Evolutionary conservation across 2,329 filamentous ascomycete species (phyloP).

Genomic region (Sclerotinia nivalis): DNA sequence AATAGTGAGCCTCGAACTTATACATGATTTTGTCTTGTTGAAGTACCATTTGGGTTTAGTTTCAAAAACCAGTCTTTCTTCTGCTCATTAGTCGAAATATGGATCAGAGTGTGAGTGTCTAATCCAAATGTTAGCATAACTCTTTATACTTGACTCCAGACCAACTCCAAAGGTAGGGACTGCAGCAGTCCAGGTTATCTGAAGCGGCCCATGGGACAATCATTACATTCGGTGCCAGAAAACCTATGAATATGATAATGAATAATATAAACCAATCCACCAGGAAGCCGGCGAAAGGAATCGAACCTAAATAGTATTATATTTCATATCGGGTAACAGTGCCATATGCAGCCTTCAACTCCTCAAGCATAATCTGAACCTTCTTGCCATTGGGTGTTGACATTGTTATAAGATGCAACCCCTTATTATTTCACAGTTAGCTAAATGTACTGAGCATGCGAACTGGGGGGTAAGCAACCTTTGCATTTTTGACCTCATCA

Average conservation of each 20-base stretch:
- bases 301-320: too few relatives aligned
- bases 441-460: too few relatives aligned
- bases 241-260: too few relatives aligned
- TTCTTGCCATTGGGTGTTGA: slow-evolving; percentile 54
- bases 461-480: slow-evolving; percentile 16
- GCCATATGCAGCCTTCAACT: slow-evolving; percentile 53
- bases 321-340: too few relatives aligned
- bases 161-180: not conserved
- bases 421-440: slow-evolving; percentile 33
- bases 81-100: slow-evolving; percentile 50
- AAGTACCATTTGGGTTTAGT: slow-evolving; percentile 48
- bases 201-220: slow-evolving; percentile 19
- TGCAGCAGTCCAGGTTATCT: not conserved
- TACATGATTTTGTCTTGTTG: not conserved
- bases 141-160: not conserved
- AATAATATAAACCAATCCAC: too few relatives aligned
- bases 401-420: slow-evolving; percentile 53
- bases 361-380: slow-evolving; percentile 56
- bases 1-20: not conserved
- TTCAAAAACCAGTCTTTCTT: slow-evolving; percentile 57
- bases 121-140: not conserved
- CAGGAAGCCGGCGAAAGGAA: too few relatives aligned
- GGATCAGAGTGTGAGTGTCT: slow-evolving; percentile 27
- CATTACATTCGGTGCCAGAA: slow-evolving; percentile 50
- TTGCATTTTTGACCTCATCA: slow-evolving; percentile 29